These are phyloP conservation scores for Suhomyces vadensis DNA, from an alignment of 805 yeast genomes.

Conservation along the genomic window DNA sequence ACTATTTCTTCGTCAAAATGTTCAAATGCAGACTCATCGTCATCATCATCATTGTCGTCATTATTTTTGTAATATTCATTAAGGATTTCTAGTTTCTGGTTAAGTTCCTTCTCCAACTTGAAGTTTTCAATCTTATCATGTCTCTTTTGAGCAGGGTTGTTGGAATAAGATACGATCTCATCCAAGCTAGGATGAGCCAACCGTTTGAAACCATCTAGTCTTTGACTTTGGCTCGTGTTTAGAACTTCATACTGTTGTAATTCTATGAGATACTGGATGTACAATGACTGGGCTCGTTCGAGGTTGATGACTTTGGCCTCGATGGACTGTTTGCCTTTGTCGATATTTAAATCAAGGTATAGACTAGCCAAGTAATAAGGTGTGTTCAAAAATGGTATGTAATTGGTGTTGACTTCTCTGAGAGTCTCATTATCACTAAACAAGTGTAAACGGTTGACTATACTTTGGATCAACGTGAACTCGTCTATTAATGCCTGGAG, in stretches of 20 bases:
- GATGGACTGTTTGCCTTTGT: slow-evolving; percentile 8
- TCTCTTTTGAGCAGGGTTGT: slow-evolving; percentile 51
- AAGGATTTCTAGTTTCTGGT: slow-evolving; percentile 43
- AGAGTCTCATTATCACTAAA: slow-evolving; percentile 73
- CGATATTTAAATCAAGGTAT: slow-evolving; percentile 13
- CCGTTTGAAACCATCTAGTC: slow-evolving; percentile 41
- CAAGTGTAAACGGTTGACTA: slow-evolving; percentile 50
- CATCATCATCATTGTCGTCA: slow-evolving; percentile 13
- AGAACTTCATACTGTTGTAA: slow-evolving; percentile 32
- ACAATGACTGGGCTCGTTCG: slow-evolving; percentile 37
- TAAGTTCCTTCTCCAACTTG: slow-evolving; percentile 58
- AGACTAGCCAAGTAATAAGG: slow-evolving; percentile 56
- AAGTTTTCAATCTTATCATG: slow-evolving; percentile 71
- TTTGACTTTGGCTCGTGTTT: slow-evolving; percentile 34
- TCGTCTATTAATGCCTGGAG: slow-evolving; percentile 40
- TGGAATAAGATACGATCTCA: slow-evolving; percentile 25
- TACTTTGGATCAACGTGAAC: slow-evolving; percentile 45
- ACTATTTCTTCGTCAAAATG: slow-evolving; percentile 63
- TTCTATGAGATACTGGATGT: slow-evolving; percentile 32
- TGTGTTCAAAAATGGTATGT: slow-evolving; percentile 59
- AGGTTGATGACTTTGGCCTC: slow-evolving; percentile 30
- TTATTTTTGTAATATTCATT: slow-evolving; percentile 21
- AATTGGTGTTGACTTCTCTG: slow-evolving; percentile 66
- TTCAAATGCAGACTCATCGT: slow-evolving; percentile 24
- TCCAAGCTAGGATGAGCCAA: slow-evolving; percentile 43